Base-by-base conservation (phyloP, 169 alveolate species). In the Eimeria mitis region DNA sequence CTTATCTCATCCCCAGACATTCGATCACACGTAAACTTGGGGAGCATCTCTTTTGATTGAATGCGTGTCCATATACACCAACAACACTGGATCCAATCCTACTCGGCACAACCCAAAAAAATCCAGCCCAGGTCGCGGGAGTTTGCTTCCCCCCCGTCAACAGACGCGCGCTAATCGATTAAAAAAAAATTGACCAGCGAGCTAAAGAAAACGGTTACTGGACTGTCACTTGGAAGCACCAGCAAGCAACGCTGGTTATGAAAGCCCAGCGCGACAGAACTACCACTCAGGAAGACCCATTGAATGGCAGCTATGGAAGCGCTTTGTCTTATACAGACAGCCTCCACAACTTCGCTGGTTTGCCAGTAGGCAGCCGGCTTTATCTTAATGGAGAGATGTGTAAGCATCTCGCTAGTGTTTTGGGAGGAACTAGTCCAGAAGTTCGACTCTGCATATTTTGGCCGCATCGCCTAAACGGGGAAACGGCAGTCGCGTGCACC, bases 391-490 rank as follows among this genome's bases (percentile, higher is more conserved):
- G n/a, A n/a, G n/a, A 70, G 40, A 70, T 70, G 49, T 37, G 28
- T 31, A 70, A 34, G 78, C 19, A 70, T 70, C 47, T 70, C 49
- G 78, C 28, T 34, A 31, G 16, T 13, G 78, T 28, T 34, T 70
- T 14, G 34, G 47, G 25, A 34, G 49, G 13, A n/a, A 23, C 56
- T 37, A 89, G 42, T 95, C 94, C 8, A 95, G 34, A 40, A 95
- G 95, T 47, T 95, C 97, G 44, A 95, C 61, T 16, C 79, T 44
- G 83, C 95, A 94, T 70, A 95, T 95, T 68, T 79, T 68, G 40
- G 97, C 95, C 52, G 84, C 87, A 79, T 95, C 97, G 23, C 97
- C 97, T 47, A 52, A 73, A 16, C 97, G 95, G 83, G 94, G 79
- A 61, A 85, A 84, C 28, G 97, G 95, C 65, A 95, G 44, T 59